A percentile compares a stretch with the other conserved stretches of the same genome.
Evolutionary conservation across 2,329 filamentous ascomycete genomes (phyloP).

Genomic region (Cladosporium colombiae): DNA sequence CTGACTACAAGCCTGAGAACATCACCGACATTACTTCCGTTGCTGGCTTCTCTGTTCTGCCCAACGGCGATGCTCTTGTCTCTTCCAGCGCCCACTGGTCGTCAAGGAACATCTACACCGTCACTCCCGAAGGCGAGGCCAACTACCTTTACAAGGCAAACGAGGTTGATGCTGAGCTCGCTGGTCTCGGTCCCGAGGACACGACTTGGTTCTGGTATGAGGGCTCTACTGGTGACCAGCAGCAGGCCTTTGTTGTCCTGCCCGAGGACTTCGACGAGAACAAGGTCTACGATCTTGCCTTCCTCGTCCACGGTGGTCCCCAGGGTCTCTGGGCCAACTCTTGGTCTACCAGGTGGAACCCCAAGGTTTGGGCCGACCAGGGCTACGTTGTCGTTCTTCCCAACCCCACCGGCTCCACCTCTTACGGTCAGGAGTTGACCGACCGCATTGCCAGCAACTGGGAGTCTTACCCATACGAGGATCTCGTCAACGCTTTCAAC

Average conservation of each 20-base stretch:
- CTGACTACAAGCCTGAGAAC: constrained; percentile 27
- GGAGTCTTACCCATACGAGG: constrained; percentile 30
- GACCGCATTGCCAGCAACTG: constrained; percentile 30
- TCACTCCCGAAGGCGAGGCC: constrained; percentile 22
- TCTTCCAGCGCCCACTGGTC: constrained; percentile 28
- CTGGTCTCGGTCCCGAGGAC: constrained; percentile 28
- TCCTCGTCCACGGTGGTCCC: constrained; percentile 36
- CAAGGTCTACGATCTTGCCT: constrained; percentile 35
- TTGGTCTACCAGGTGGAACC: constrained; percentile 35
- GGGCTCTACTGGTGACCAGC: constrained; percentile 30
- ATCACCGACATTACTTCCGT: constrained; percentile 30
- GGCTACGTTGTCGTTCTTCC: constrained; percentile 35
- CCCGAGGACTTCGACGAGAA: constrained; percentile 31
- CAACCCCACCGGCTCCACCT: constrained; percentile 34
- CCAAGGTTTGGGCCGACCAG: constrained; percentile 34
- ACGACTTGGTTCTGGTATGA: constrained; percentile 29
- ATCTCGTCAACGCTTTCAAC: constrained; percentile 29
- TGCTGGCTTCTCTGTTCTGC: constrained; percentile 29
- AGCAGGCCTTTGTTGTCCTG: constrained; percentile 29
- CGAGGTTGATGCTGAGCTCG: constrained; percentile 28
- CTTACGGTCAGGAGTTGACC: constrained; percentile 34
- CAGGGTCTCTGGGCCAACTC: constrained; percentile 31
- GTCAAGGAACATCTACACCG: constrained; percentile 27
- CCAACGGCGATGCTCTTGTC: constrained; percentile 27
- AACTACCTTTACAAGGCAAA: constrained; percentile 31